Conservation (phyloP, 768 basidiomycete species). For the Tephrocybe sp. region DNA sequence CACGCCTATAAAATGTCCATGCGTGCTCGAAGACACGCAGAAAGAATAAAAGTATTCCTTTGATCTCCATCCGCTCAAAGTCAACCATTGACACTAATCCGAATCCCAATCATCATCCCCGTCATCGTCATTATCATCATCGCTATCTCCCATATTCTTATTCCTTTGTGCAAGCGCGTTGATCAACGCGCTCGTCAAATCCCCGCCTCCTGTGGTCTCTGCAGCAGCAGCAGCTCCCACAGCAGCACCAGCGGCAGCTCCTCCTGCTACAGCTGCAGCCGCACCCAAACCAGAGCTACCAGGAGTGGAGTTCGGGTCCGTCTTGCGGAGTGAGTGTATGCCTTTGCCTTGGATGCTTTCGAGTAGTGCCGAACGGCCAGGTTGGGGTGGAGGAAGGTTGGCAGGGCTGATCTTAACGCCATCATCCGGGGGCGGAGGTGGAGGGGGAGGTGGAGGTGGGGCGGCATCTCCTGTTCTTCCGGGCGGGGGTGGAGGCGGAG, state of each 20-base stretch:
- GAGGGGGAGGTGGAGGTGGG: constrained; percentile 27
- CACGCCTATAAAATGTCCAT: not conserved
- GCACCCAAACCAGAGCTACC: constrained; percentile 21
- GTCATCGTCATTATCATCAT: constrained; percentile 71
- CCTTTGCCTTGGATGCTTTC: constrained; percentile 17
- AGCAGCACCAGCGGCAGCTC: constrained; percentile 33
- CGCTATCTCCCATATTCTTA: constrained; percentile 84
- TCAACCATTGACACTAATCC: too few species aligned
- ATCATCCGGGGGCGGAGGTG: constrained; percentile 30
- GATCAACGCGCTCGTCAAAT: constrained; percentile 81
- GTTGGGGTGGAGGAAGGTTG: constrained; percentile 47
- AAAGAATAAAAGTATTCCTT: not conserved
- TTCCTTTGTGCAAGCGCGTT: constrained; percentile 80
- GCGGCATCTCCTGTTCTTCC: constrained; percentile 21
- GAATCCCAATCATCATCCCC: constrained; percentile 62
- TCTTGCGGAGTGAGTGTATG: constrained; percentile 13
- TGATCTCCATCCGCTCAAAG: not conserved
- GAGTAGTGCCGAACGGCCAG: constrained; percentile 33
- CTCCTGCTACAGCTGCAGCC: constrained; percentile 13
- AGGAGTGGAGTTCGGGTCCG: constrained; percentile 14
- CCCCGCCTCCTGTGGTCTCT: constrained; percentile 52
- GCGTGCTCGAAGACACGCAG: not conserved
- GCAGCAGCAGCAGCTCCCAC: constrained; percentile 33
- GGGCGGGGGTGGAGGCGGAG: constrained; percentile 29
- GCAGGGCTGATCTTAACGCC: constrained; percentile 23